These are phyloP conservation scores for Clarireedia hainanense DNA, from an alignment of 2,329 filamentous ascomycete species.

Conservation along the genomic window DNA sequence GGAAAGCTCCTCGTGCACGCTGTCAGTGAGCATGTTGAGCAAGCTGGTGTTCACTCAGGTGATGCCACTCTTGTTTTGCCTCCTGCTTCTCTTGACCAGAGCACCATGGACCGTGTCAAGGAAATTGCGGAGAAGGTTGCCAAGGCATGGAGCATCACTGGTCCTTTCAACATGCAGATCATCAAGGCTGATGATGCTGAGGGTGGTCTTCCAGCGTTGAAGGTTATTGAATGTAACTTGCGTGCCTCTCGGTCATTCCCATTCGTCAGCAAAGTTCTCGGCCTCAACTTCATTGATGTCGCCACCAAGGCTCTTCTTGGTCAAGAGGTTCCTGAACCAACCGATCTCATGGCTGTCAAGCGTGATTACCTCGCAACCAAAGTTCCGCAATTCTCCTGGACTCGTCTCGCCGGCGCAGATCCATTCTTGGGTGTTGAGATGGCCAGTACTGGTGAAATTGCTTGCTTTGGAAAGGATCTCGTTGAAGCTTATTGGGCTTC, in stretches of 20 bases:
- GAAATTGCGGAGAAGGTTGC: constrained; percentile 94
- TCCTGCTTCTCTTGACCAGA: constrained; percentile 68
- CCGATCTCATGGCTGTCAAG: constrained; percentile 82
- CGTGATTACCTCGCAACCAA: constrained; percentile 93
- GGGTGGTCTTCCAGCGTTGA: constrained; percentile 68
- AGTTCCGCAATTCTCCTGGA: constrained; percentile 99
- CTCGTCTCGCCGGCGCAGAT: constrained; percentile 90
- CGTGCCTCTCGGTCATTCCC: constrained; percentile 97
- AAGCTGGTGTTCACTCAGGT: constrained; percentile 95
- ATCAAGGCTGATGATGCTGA: constrained; percentile 81
- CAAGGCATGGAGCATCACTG: constrained; percentile 93
- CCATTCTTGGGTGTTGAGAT: constrained; percentile 98
- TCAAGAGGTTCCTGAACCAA: constrained; percentile 73
- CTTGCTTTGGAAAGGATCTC: constrained; percentile 93
- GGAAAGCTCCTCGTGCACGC: constrained; percentile 87
- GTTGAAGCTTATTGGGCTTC: constrained; percentile 98
- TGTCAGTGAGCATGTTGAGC: constrained; percentile 91
- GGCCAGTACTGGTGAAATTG: constrained; percentile 94
- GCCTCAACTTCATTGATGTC: constrained; percentile 92
- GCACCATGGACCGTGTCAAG: constrained; percentile 80
- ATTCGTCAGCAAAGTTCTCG: constrained; percentile 95
- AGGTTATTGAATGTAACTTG: constrained; percentile 98
- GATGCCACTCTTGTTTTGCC: constrained; percentile 93
- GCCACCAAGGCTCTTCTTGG: constrained; percentile 84
- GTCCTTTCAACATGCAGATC: constrained; percentile 99